Conservation (phyloP, 805 yeast species). For the Wickerhamiella sorbophila region DNA sequence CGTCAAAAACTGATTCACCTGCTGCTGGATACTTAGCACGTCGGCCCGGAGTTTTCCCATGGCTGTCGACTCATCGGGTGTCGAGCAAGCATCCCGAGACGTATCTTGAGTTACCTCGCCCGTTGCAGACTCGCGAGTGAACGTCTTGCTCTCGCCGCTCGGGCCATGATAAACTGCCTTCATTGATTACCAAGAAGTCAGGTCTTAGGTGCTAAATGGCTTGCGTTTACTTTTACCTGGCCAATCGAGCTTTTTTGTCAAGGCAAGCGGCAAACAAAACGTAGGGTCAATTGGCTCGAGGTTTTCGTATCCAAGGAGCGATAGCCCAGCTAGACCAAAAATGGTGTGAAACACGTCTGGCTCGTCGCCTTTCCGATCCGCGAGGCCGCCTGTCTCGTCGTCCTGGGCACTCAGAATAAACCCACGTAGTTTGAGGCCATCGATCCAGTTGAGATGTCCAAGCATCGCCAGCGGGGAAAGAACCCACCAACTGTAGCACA, state of each 20-base stretch:
- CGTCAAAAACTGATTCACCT: slow-evolving; percentile 16
- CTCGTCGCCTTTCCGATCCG: slow-evolving; percentile 83
- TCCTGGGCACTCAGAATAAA: slow-evolving; percentile 77
- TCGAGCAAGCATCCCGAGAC: slow-evolving; percentile 13
- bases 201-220: neutral
- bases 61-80: slow-evolving; percentile 10
- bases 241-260: slow-evolving; percentile 23
- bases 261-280: slow-evolving; percentile 62
- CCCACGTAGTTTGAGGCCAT: slow-evolving; percentile 39
- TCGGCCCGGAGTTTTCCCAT: slow-evolving; percentile 14
- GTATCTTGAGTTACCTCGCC: slow-evolving; percentile 6
- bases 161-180: neutral
- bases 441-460: slow-evolving; percentile 62
- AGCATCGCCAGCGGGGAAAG: slow-evolving; percentile 59
- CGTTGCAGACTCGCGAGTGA: slow-evolving; percentile 6
- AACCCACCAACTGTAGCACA: slow-evolving; percentile 99
- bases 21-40: slow-evolving; percentile 15
- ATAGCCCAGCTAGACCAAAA: slow-evolving; percentile 80
- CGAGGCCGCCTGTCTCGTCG: slow-evolving; percentile 65
- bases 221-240: neutral
- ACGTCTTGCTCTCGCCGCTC: slow-evolving; percentile 7
- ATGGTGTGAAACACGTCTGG: slow-evolving; percentile 88
- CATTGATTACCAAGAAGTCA: neutral
- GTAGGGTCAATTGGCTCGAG: slow-evolving; percentile 65
- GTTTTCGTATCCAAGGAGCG: slow-evolving; percentile 50